Evolutionary conservation across 306 rosid genomes (phyloP).

Genomic region (Castanea mollissima): DNA sequence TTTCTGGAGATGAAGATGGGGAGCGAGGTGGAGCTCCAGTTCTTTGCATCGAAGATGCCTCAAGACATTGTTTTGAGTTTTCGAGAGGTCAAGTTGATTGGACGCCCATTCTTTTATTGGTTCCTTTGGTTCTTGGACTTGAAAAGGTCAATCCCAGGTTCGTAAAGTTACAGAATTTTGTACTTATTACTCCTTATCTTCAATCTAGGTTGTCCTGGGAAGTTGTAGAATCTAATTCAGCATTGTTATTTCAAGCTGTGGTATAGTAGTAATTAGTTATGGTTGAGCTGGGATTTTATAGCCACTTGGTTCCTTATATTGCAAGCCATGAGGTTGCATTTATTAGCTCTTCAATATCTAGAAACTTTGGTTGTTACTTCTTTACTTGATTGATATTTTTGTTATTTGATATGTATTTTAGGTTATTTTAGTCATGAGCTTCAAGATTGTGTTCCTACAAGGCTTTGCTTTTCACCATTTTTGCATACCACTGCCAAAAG

Average conservation of each 20-base stretch:
- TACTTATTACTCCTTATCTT: not conserved
- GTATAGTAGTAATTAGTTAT: not conserved
- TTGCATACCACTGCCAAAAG: not conserved
- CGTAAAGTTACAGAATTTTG: constrained; percentile 22
- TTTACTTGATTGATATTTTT: not conserved
- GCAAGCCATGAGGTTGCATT: not conserved
- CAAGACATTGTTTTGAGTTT: constrained; percentile 66
- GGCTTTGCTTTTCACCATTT: not conserved
- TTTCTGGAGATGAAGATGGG: constrained; percentile 98
- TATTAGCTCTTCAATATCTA: not conserved
- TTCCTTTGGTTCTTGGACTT: constrained; percentile 98
- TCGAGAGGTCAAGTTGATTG: constrained; percentile 54
- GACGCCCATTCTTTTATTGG: constrained; percentile 90
- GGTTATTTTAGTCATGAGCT: not conserved
- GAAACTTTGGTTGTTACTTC: not conserved
- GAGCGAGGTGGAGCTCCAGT: constrained; percentile 99
- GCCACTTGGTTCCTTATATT: not conserved
- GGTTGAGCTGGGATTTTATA: not conserved
- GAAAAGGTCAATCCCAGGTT: constrained; percentile 93
- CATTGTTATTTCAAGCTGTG: not conserved
- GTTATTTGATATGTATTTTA: not conserved
- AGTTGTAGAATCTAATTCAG: not conserved
- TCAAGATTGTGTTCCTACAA: not conserved
- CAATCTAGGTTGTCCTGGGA: not conserved
- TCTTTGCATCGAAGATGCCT: constrained; percentile 81